Conservation (phyloP, 768 basidiomycete species). For the Suillus spraguei region DNA sequence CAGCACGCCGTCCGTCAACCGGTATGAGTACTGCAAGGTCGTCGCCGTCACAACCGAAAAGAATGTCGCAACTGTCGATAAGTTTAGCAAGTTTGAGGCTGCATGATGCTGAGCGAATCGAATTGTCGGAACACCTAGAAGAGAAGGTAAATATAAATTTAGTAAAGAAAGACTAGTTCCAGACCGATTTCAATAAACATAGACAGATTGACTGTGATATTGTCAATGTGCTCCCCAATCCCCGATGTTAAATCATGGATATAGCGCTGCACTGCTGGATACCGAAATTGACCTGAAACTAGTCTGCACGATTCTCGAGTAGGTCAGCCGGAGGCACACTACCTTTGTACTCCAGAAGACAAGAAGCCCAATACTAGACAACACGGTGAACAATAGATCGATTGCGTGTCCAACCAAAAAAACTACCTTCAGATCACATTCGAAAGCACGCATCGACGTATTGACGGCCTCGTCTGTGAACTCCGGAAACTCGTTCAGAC, state of each 20-base stretch:
- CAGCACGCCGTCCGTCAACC: constrained; percentile 34
- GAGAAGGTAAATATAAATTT: neutral
- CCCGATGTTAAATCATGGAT: constrained; percentile 53
- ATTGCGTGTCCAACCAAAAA: constrained; percentile 2
- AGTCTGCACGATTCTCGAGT: constrained; percentile 8
- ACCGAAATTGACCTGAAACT: constrained; percentile 49
- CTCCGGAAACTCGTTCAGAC: constrained; percentile 59
- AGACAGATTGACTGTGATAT: constrained; percentile 49
- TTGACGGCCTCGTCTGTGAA: constrained; percentile 57
- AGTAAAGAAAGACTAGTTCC: neutral
- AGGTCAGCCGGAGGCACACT: constrained; percentile 12
- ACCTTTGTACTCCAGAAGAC: constrained; percentile 51
- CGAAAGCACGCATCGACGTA: constrained; percentile 50
- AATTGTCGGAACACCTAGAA: constrained; percentile 54
- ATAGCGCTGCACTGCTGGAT: constrained; percentile 55
- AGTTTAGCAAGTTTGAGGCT: constrained; percentile 48
- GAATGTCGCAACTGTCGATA: constrained; percentile 57
- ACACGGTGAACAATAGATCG: constrained; percentile 9
- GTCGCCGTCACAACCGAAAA: constrained; percentile 56
- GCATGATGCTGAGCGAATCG: constrained; percentile 56
- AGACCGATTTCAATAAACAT: constrained; percentile 57
- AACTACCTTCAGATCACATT: constrained; percentile 51
- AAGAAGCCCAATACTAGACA: constrained; percentile 57
- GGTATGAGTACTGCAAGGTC: constrained; percentile 50
- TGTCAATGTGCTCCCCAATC: constrained; percentile 56